A percentile compares a stretch with the other conserved stretches of the same genome.
Conservation (phyloP, 257 asterid genomes). For the Nicotiana paniculata region DNA sequence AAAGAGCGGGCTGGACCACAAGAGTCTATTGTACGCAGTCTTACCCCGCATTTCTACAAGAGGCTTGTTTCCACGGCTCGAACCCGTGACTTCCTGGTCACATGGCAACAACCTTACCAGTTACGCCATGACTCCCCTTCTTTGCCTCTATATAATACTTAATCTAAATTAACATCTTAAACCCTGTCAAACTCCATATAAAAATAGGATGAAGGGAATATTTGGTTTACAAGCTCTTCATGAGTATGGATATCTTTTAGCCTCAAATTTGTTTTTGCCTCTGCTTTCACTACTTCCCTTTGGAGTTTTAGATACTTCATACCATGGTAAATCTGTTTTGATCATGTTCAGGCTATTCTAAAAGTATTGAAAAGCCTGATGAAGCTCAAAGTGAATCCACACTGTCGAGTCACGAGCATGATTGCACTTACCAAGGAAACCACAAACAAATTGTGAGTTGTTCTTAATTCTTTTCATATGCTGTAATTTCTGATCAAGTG, state of each 20-base stretch:
- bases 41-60: too few species aligned
- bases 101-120: too few species aligned
- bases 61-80: too few species aligned
- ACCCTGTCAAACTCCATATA: neutral
- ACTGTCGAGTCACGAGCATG: conserved; percentile 11
- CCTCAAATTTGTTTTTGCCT: neutral
- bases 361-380: conserved; percentile 6
- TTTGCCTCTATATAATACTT: neutral
- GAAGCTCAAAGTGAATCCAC: conserved; percentile 14
- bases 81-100: too few species aligned
- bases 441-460: conserved; percentile 13
- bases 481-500: neutral
- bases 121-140: neutral
- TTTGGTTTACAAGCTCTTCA: neutral
- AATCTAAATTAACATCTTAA: neutral
- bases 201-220: neutral
- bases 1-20: too few species aligned
- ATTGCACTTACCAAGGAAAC: conserved; percentile 9
- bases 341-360: conserved; percentile 8
- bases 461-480: neutral
- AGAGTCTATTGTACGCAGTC: too few species aligned
- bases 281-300: neutral
- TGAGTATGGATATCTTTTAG: neutral
- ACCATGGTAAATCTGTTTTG: neutral
- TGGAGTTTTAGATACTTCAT: neutral